phyloP scores from a whole-genome alignment of 1,284 basidiomycete genomes.

The Trichosporon sp. region DNA sequence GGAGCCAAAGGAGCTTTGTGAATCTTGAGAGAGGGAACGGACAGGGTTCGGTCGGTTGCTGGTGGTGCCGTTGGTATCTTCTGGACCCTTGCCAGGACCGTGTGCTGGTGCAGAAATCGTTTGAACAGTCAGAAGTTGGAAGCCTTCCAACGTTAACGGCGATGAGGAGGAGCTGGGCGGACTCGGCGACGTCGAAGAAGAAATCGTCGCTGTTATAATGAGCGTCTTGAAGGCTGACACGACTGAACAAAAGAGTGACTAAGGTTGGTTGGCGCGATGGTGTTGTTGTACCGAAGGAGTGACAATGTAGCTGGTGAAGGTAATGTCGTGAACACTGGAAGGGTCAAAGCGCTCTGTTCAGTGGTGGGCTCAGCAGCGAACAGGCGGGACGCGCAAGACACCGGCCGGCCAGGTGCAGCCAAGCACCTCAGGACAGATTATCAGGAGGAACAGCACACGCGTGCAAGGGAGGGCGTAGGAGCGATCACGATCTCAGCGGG shows the following conservation, averaged over 20 bases:
- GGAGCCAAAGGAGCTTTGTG: not conserved
- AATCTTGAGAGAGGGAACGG: not conserved
- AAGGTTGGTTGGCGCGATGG: not conserved
- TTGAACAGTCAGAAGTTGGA: not conserved
- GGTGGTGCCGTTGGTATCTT: not conserved
- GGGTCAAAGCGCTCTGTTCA: not conserved
- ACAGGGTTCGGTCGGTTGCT: not conserved
- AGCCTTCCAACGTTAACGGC: not conserved
- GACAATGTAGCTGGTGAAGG: not conserved
- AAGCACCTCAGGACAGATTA: not conserved
- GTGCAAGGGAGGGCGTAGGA: not conserved
- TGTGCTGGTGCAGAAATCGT: not conserved
- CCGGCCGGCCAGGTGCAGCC: not conserved
- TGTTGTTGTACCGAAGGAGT: constrained; percentile 12
- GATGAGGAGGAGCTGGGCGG: constrained; percentile 3
- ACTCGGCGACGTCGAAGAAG: not conserved
- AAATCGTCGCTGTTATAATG: constrained; percentile 3
- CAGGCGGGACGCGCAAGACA: not conserved
- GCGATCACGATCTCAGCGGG: not conserved
- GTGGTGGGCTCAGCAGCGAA: not conserved
- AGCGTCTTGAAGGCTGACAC: not conserved
- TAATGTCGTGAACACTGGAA: not conserved
- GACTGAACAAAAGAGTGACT: constrained; percentile 6
- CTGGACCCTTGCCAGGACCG: not conserved
- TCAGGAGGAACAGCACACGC: not conserved